Base-by-base conservation (phyloP, 371 early-diverging fungal genomes). In the Rhizopus microsporus region DNA sequence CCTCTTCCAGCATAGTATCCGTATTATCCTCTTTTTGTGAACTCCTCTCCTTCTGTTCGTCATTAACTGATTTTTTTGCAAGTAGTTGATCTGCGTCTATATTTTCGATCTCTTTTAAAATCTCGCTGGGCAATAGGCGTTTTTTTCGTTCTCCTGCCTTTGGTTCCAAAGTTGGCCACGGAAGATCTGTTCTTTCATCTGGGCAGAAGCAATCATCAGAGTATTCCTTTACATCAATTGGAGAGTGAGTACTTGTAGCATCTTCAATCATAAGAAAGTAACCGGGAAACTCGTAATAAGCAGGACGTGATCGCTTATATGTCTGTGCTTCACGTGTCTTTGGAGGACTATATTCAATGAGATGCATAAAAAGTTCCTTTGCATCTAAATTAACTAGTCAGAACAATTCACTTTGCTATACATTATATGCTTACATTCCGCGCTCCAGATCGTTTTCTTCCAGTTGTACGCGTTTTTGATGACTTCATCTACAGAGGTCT, bases 181-280 rank as follows among this genome's bases (percentile, higher is more conserved):
- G n/a, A 4, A 42, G 38, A 13, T 37, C 38, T 37, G 38, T 37
- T 42, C 15, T 42, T 42, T n/a, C 15, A n/a, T 15, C n/a, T 42
- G n/a, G 42, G 2, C 23, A 23, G 2, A 15, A 42, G 2, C 15
- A 6, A 0, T 42, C 42, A n/a, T 7, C 15, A 46, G 17, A 17
- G 29, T 46, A 46, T 46, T 46, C 46, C 30, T 46, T 46, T 17
- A 46, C 29, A 46, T 46, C 15, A 15, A 46, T 46, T 9, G 46
- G 29, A 46, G 29, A 46, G 29, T 46, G 46, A 7, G 17, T 46
- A 7, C 29, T 29, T 46, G 46, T 46, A 7, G 46, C 46, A 23
- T 46, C 46, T 29, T 46, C 46, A 23, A 46, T 46, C 46, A 46
- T 23, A 8, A 46, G 30, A 46, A n/a, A 46, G 29, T 46, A 46